Base-by-base conservation (phyloP, 2,329 filamentous ascomycete genomes). In the Exophiala bonariae region DNA sequence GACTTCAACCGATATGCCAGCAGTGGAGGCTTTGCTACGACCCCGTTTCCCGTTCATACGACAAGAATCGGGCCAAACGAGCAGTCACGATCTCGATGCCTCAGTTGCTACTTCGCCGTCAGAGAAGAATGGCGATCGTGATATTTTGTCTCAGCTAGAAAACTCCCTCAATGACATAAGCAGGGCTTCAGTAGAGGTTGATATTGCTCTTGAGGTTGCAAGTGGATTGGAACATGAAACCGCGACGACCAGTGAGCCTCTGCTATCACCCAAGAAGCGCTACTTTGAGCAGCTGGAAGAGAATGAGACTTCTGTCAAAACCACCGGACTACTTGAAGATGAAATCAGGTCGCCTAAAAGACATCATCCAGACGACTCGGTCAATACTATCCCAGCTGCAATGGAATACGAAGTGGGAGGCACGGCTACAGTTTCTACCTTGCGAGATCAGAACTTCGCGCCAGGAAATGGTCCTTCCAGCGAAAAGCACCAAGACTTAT, bases 21-120 rank as follows among this genome's bases (percentile, higher is more conserved):
- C 47, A 9, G 80, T 93, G 1, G 91, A 96, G 66, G 78, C 86
- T 8, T 65, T 96, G 46, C 73, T 79, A 17, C 66, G 74, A 42
- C 77, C 77, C 10, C 68, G 76, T 34, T 74, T 79, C 73, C 75
- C 77, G 2, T 62, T 75, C 45, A 50, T 68, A 57, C 49, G 63
- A 59, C 32, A 52, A 52, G 28, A 10, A 5, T 32, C 14, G 16
- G 11, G 6, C 11, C 23, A 26, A 26, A 6, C 23, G 6, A 11
- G 11, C 6, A 11, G 11, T 11, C 11, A 6, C 11, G 23, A 26
- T 26, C 23, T 26, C 11, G n/a, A 40, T 13, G 3, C 16, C 32
- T 32, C 31, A 9, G 7, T 18, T 16, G n/a, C 20, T 10, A 11
- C n/a, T n/a, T 43, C 41, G 18, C 35, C 42, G 3, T 16, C 13